A percentile compares a stretch with the other conserved stretches of the same genome.
phyloP scores from a whole-genome alignment of 805 yeast genomes.

The Candida orba region DNA sequence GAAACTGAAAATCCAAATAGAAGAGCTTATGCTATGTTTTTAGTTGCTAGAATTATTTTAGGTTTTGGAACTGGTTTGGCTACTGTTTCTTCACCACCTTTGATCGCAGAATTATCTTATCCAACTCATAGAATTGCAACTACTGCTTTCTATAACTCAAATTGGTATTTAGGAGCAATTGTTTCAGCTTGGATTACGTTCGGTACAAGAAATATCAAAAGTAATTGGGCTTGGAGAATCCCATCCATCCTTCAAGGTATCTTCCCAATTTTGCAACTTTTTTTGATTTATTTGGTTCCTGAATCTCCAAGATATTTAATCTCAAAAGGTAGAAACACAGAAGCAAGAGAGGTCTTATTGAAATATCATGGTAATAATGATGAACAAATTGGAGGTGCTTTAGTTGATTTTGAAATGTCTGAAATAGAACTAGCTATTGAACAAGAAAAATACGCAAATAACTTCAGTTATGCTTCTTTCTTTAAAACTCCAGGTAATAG shows the following conservation, averaged over 20 bases:
- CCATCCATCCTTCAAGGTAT: slow-evolving; percentile 45
- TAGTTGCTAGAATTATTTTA: slow-evolving; percentile 32
- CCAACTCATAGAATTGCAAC: slow-evolving; percentile 33
- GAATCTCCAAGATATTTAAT: slow-evolving; percentile 42
- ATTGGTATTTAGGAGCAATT: slow-evolving; percentile 45
- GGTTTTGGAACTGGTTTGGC: slow-evolving; percentile 41
- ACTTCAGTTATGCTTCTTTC: neutral
- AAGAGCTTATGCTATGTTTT: neutral
- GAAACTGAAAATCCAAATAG: neutral
- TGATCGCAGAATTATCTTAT: slow-evolving; percentile 42
- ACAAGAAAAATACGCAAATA: slow-evolving; percentile 25
- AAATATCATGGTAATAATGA: slow-evolving; percentile 32
- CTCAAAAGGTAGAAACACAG: slow-evolving; percentile 31
- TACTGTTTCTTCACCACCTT: slow-evolving; percentile 36
- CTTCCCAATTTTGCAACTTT: slow-evolving; percentile 36
- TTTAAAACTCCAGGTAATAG: slow-evolving; percentile 22
- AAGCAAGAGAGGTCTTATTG: slow-evolving; percentile 35
- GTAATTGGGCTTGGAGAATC: slow-evolving; percentile 42
- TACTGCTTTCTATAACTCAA: slow-evolving; percentile 35
- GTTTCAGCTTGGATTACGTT: slow-evolving; percentile 43
- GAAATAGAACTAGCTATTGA: slow-evolving; percentile 35
- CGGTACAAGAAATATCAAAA: slow-evolving; percentile 29
- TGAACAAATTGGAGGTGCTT: slow-evolving; percentile 15
- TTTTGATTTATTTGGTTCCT: slow-evolving; percentile 33
- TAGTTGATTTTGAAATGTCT: slow-evolving; percentile 32